phyloP scores from a whole-genome alignment of 495 filamentous ascomycete species.

The Jackrogersella minutella region DNA sequence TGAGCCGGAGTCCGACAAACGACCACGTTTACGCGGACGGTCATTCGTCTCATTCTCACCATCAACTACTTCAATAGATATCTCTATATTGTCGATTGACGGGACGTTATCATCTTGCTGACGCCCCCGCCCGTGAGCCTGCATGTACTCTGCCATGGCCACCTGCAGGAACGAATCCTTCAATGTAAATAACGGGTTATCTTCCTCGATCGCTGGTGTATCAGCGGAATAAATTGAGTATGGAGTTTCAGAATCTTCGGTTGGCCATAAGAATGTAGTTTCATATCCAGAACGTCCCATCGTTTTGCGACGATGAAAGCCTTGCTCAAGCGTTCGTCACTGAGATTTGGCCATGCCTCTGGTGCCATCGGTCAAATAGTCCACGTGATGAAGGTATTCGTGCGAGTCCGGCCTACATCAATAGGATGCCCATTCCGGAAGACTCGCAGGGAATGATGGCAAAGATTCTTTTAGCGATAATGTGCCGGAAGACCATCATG shows the following conservation, averaged over 20 bases:
- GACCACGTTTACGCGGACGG: constrained; percentile 26
- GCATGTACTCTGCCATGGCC: constrained; percentile 30
- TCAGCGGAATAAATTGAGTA: constrained; percentile 35
- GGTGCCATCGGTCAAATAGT: constrained; percentile 10
- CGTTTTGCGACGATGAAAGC: constrained; percentile 19
- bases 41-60: constrained; percentile 10
- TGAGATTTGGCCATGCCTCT: constrained; percentile 17
- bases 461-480: background rate
- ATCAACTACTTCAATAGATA: constrained; percentile 8
- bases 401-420: background rate
- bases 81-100: constrained; percentile 11
- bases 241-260: constrained; percentile 32
- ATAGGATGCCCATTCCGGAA: no score
- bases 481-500: background rate
- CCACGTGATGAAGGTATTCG: constrained; percentile 1
- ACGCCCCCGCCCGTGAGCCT: constrained; percentile 2
- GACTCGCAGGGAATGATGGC: background rate
- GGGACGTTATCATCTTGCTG: constrained; percentile 14
- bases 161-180: constrained; percentile 36
- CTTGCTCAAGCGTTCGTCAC: constrained; percentile 1
- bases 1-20: constrained; percentile 15
- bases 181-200: constrained; percentile 28
- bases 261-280: constrained; percentile 27
- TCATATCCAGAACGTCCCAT: constrained; percentile 40
- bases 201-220: constrained; percentile 33